Evolutionary conservation across 2,329 filamentous ascomycete genomes (phyloP).

Genomic region (Tolypocladium pustulatum): DNA sequence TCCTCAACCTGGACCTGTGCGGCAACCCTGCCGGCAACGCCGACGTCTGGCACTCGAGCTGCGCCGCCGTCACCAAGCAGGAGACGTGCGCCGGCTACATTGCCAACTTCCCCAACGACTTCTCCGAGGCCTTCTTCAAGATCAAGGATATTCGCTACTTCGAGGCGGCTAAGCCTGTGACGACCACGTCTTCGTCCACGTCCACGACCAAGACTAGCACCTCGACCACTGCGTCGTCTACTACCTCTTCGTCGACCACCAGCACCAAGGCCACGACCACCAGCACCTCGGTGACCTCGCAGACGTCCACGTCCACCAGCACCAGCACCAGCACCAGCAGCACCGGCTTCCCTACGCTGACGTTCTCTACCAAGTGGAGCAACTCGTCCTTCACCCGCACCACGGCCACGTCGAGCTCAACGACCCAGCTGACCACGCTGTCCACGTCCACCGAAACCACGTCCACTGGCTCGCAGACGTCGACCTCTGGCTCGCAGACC

Average conservation of each 20-base stretch:
- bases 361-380: neutral
- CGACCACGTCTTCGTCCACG: conserved; percentile 5
- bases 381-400: neutral
- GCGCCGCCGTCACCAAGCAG: conserved; percentile 12
- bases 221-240: neutral
- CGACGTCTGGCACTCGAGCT: conserved; percentile 16
- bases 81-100: conserved; percentile 26
- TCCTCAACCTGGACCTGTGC: conserved; percentile 67
- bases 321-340: neutral
- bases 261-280: conserved; percentile 3
- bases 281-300: neutral
- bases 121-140: conserved; percentile 30
- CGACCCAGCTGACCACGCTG: conserved; percentile 16
- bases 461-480: neutral
- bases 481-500: neutral
- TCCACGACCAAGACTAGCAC: neutral
- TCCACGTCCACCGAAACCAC: neutral
- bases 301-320: conserved; percentile 1
- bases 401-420: neutral
- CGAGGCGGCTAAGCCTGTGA: conserved; percentile 6
- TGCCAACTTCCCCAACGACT: conserved; percentile 21
- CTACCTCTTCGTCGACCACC: neutral
- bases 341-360: neutral
- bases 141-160: conserved; percentile 31
- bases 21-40: conserved; percentile 52